Evolutionary conservation across 1,284 basidiomycete species (phyloP).

Genomic region (Rhodotorula glutinis): DNA sequence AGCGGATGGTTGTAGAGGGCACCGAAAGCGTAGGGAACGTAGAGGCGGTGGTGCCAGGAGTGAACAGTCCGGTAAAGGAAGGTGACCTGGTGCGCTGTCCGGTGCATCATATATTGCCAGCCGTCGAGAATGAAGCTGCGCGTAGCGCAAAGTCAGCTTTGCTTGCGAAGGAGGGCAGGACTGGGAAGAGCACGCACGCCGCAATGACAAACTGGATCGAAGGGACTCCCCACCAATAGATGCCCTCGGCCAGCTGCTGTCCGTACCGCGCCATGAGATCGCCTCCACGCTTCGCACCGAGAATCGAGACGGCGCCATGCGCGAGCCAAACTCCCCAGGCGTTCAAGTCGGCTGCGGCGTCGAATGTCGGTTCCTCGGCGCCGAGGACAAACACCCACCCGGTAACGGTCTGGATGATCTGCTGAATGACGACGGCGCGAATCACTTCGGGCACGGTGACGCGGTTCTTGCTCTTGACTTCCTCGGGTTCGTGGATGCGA

Average conservation of each 20-base stretch:
- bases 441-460: constrained; percentile 70
- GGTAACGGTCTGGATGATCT: constrained; percentile 75
- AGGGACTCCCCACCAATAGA: constrained; percentile 96
- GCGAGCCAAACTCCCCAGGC: constrained; percentile 53
- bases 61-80: constrained; percentile 90
- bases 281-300: constrained; percentile 50
- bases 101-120: constrained; percentile 97
- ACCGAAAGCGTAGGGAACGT: constrained; percentile 95
- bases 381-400: constrained; percentile 66
- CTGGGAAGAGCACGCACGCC: constrained; percentile 61
- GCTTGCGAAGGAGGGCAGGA: no score
- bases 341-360: constrained; percentile 57
- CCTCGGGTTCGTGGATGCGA: constrained; percentile 81
- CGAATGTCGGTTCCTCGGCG: constrained; percentile 51
- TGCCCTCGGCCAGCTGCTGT: constrained; percentile 59
- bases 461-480: constrained; percentile 72
- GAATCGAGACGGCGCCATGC: constrained; percentile 51
- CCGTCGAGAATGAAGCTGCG: constrained; percentile 88
- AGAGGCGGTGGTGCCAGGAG: constrained; percentile 91
- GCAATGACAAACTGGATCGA: constrained; percentile 69
- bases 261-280: constrained; percentile 54
- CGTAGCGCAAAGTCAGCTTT: constrained; percentile 9
- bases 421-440: constrained; percentile 76
- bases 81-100: constrained; percentile 63
- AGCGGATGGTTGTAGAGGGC: constrained; percentile 97